Percentiles rank a stretch among this genome's conserved stretches.
phyloP scores from a whole-genome alignment of 2,329 filamentous ascomycete genomes.

The Alternaria dauci region DNA sequence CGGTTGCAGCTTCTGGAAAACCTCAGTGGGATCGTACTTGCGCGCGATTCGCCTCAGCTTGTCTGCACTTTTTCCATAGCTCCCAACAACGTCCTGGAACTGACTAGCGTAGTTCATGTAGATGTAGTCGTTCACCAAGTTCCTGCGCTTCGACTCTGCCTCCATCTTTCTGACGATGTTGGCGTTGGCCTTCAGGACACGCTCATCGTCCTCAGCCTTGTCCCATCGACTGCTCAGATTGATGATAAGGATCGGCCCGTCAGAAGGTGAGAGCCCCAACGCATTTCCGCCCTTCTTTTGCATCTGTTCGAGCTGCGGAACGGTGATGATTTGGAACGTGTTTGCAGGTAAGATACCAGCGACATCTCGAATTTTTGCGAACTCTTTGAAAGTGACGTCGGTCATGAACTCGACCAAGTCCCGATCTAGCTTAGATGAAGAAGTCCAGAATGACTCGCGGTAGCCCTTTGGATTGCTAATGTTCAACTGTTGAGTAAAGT shows the following conservation, averaged over 20 bases:
- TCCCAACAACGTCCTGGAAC: slow-evolving; percentile 52
- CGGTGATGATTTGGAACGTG: slow-evolving; percentile 32
- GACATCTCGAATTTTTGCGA: slow-evolving; percentile 6
- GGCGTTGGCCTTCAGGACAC: slow-evolving; percentile 16
- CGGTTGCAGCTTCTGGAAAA: slow-evolving; percentile 22
- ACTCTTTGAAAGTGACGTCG: slow-evolving; percentile 22
- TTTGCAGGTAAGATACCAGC: slow-evolving; percentile 22
- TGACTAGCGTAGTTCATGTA: slow-evolving; percentile 59
- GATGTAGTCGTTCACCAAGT: slow-evolving; percentile 4
- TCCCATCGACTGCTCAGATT: slow-evolving; percentile 22
- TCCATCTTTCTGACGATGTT: slow-evolving; percentile 21
- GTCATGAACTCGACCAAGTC: slow-evolving; percentile 17
- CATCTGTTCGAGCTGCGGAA: slow-evolving; percentile 25
- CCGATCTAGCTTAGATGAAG: slow-evolving; percentile 28
- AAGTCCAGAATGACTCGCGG: slow-evolving; percentile 32
- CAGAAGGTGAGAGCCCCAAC: slow-evolving; percentile 23
- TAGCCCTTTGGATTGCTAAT: slow-evolving; percentile 14
- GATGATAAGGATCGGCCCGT: slow-evolving; percentile 22
- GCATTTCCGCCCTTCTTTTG: slow-evolving; percentile 32
- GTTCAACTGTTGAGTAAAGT: slow-evolving; percentile 26
- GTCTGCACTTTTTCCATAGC: slow-evolving; percentile 50
- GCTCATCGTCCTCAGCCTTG: slow-evolving; percentile 24
- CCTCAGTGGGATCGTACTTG: slow-evolving; percentile 18
- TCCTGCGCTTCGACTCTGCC: slow-evolving; percentile 19
- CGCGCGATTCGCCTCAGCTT: slow-evolving; percentile 15